Evolutionary conservation across 2,329 filamentous ascomycete genomes (phyloP).

Genomic region (Aspergillus neoniger): DNA sequence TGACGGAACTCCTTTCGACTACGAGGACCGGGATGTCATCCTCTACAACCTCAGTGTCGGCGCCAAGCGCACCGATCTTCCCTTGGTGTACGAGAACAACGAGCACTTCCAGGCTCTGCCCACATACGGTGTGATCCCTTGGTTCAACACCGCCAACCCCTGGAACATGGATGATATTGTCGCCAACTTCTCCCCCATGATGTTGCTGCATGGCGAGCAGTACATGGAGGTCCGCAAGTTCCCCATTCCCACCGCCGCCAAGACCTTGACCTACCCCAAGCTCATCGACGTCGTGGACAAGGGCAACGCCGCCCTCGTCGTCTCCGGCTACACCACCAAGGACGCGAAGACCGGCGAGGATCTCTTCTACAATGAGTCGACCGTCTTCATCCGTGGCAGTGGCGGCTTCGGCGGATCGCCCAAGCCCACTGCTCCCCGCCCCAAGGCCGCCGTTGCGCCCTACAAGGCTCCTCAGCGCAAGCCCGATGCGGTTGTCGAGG

Average conservation of each 20-base stretch:
- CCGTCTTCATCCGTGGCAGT: constrained; percentile 86
- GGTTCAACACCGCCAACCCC: constrained; percentile 78
- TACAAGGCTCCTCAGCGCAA: constrained; percentile 76
- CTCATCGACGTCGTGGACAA: constrained; percentile 97
- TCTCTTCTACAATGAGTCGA: constrained; percentile 94
- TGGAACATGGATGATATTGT: constrained; percentile 81
- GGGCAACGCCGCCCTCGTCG: constrained; percentile 82
- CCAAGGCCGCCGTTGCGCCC: constrained; percentile 75
- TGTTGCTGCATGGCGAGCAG: constrained; percentile 98
- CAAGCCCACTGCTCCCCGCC: constrained; percentile 66
- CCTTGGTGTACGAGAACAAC: constrained; percentile 84
- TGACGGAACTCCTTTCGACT: constrained; percentile 75
- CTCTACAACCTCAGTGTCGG: constrained; percentile 96
- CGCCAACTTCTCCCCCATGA: constrained; percentile 97
- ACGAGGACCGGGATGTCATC: constrained; percentile 83
- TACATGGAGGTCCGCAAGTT: constrained; percentile 93
- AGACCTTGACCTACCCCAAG: constrained; percentile 72
- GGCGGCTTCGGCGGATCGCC: constrained; percentile 86
- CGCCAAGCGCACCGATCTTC: constrained; percentile 84
- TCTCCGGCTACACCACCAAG: constrained; percentile 77
- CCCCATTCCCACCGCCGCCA: constrained; percentile 83
- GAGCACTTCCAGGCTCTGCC: constrained; percentile 93
- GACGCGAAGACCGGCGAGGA: constrained; percentile 84
- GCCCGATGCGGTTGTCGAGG: constrained; percentile 81
- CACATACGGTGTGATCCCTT: constrained; percentile 95